phyloP scores from a whole-genome alignment of 306 rosid genomes.

The Dalbergia cochinchinensis region DNA sequence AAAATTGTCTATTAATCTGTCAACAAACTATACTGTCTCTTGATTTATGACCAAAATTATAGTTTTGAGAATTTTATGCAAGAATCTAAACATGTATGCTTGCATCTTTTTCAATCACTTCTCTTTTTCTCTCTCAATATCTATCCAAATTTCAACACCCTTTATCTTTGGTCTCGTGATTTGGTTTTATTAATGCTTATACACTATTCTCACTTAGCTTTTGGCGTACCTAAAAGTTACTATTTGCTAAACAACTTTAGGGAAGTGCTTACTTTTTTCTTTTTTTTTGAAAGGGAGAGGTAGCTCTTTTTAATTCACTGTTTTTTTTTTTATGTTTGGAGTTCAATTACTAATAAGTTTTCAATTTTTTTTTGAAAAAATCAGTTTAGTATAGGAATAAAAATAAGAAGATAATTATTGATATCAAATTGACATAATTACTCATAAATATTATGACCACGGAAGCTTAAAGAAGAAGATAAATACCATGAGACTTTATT shows the following conservation, averaged over 20 bases:
- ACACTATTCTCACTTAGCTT: not conserved
- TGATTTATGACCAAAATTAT: no score
- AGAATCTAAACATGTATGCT: no score
- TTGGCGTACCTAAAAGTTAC: not conserved
- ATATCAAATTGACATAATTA: no score
- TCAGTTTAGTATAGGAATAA: no score
- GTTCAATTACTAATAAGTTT: not conserved
- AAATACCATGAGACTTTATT: no score
- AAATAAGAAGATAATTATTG: no score
- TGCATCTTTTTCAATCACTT: no score
- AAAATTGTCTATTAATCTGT: no score
- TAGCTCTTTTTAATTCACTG: not conserved
- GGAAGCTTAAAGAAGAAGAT: no score
- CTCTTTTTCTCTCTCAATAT: not conserved
- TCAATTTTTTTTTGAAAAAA: not conserved
- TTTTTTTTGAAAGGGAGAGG: not conserved
- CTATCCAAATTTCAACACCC: not conserved
- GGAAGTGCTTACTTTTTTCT: not conserved
- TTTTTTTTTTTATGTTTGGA: not conserved
- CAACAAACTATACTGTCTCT: no score
- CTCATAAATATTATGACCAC: no score
- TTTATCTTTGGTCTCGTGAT: conserved; percentile 8
- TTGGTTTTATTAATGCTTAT: not conserved
- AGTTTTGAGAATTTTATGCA: no score
- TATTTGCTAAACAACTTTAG: not conserved